Evolutionary conservation across 2,329 filamentous ascomycete species (phyloP), one percentile per base, ranked within the genome.

Genomic region (Beauveria sp.): DNA sequence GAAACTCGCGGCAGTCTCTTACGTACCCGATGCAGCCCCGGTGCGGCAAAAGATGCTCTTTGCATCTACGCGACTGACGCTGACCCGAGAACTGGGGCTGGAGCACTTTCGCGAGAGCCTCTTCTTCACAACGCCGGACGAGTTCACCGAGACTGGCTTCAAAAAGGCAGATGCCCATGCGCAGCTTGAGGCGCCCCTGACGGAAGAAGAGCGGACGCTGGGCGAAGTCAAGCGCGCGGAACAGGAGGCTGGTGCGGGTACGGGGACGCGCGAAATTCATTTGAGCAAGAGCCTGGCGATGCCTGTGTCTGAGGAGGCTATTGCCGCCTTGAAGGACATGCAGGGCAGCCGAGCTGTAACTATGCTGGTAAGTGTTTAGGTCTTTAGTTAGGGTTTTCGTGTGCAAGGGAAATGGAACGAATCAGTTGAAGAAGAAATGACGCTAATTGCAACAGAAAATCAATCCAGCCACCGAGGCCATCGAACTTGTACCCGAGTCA

Each of bases 11-110:
- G 88, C 87, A 51, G 77, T 92, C 41, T 91, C 89, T 41, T 94
- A 92, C 72, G 85, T 94, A 6, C 91, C 90, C 28, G 89, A 93
- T 73, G 71, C 84, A 1, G 90, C 90, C 44, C 88, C 87, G 30
- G 90, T 94, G 61, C 86, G 90, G 44, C 88, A 91, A 72, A 94
- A 94, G 80, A 94, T 91, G 87, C 82, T 94, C 24, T 92, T 93
- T 72, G 90, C 90, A 6, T 84, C 86, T 26, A 92, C 90, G 30
- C 83, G 89, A 10, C 78, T 92, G 67, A 90, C 89, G 0, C 80
- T 94, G 1, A 83, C 88, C 55, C 83, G 90, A 47, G 89, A 93
- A 74, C 79, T 94, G 10, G 90, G 91, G 51, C 83, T 85, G 59
- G 90, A 94, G 72, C 82, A 91, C 68, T 93, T 94, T 74, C 79